Conservation (phyloP, 2,329 filamentous ascomycete species). For the Colletotrichum shisoi region DNA sequence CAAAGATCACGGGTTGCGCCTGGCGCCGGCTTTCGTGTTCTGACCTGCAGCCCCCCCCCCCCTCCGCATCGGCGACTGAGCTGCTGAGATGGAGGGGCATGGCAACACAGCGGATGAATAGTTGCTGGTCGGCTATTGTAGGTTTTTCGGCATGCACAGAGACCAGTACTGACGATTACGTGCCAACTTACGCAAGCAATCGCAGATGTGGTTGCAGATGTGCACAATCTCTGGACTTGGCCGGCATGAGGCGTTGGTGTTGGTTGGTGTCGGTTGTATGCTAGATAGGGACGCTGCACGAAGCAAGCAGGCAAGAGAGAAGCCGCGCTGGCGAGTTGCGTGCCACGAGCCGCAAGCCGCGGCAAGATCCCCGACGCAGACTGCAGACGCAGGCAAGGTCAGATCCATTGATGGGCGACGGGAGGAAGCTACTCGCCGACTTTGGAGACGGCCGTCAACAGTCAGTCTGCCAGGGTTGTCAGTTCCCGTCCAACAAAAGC, state of each 20-base stretch:
- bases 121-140: conserved; percentile 32
- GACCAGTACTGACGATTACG: conserved; percentile 25
- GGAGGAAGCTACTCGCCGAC: background rate
- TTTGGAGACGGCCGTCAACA: conserved; percentile 9
- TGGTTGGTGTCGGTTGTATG: conserved; percentile 27
- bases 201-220: conserved; percentile 28
- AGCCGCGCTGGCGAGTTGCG: conserved; percentile 12
- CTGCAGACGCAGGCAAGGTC: conserved; percentile 13
- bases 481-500: background rate
- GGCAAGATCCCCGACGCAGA: background rate
- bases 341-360: conserved; percentile 17
- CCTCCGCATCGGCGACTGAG: conserved; percentile 7
- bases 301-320: background rate
- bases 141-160: conserved; percentile 27
- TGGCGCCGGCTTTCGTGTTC: conserved; percentile 19
- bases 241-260: conserved; percentile 21
- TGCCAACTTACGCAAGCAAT: conserved; percentile 35
- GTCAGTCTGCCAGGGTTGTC: background rate
- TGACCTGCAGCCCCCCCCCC: conserved; percentile 1
- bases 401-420: conserved; percentile 5
- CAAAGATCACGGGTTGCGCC: conserved; percentile 24
- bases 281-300: conserved; percentile 32
- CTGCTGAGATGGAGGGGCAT: conserved; percentile 9
- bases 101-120: conserved; percentile 4
- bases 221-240: conserved; percentile 28